These are phyloP conservation scores for Tetrahymena thermophila DNA, from an alignment of 73 alveolate species.

Conservation along the genomic window DNA sequence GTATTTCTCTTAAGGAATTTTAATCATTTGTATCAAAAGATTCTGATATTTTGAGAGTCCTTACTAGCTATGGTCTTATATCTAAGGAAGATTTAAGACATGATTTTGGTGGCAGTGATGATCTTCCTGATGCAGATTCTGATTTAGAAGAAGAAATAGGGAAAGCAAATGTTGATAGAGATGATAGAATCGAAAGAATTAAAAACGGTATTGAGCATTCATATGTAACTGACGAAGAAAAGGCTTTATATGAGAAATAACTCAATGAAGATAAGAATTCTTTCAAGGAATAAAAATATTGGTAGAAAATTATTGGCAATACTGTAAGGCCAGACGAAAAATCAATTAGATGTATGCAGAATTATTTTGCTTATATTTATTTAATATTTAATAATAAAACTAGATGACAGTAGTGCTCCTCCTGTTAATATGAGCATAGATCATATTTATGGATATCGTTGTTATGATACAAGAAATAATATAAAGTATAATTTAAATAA, in stretches of 20 bases:
- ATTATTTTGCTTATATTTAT: too few species aligned
- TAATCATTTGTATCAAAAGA: slow-evolving; percentile 76
- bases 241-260: slow-evolving; percentile 24
- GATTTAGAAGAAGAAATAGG: slow-evolving; percentile 68
- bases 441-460: slow-evolving; percentile 94
- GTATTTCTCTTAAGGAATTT: slow-evolving; percentile 83
- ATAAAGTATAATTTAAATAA: slow-evolving; percentile 61
- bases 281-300: not conserved
- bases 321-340: slow-evolving; percentile 49
- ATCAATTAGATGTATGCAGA: slow-evolving; percentile 42
- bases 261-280: not conserved
- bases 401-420: slow-evolving; percentile 85
- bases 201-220: slow-evolving; percentile 48
- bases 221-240: slow-evolving; percentile 56
- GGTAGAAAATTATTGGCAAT: slow-evolving; percentile 13
- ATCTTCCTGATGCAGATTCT: slow-evolving; percentile 61
- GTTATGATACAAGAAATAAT: slow-evolving; percentile 96
- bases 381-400: not conserved
- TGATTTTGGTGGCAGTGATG: slow-evolving; percentile 70
- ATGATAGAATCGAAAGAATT: slow-evolving; percentile 33
- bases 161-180: slow-evolving; percentile 15
- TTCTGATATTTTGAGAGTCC: slow-evolving; percentile 70
- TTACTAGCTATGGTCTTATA: slow-evolving; percentile 53
- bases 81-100: slow-evolving; percentile 65
- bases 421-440: slow-evolving; percentile 88